Base-by-base conservation (phyloP, 768 basidiomycete genomes). In the Candolleomyces efflorescens region DNA sequence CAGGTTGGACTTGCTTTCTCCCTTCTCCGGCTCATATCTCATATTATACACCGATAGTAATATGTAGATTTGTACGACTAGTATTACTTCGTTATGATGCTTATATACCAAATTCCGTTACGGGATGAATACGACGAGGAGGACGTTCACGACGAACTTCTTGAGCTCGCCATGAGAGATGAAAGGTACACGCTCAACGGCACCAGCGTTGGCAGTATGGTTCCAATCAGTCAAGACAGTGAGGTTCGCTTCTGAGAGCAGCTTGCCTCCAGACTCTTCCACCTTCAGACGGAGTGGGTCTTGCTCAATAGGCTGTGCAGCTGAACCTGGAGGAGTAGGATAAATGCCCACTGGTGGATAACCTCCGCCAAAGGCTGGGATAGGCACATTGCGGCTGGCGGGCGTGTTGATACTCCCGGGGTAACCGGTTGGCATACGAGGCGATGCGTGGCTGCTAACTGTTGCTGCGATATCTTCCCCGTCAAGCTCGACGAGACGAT, bases 111-210 rank as follows among this genome's bases (percentile, higher is more conserved):
- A 24, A 15, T 15, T 41, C 20, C n/a, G 2, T 22, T 54, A 73
- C 44, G 85, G 83, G 61, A 91, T 82, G 60, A 76, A 91, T 3
- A 84, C 82, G 22, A 91, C 86, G 47, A 92, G 63, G 53, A 91
- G 68, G n/a, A 84, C 81, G 68, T 92, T 91, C 20, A 92, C 87
- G 4, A 90, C 78, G 56, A 92, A 68, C 70, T 85, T 90, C 67
- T 89, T 84, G 66, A 91, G 65, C 67, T 84, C 81, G 1, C 86
- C 86, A 13, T 76, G 75, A 3, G 83, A 79, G 3, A 89, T 80
- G 56, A 91, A 87, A 43, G 83, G 82, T 1, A 90, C 89, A 6
- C 84, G 77, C 62, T 88, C 83, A 68, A 83, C 86, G 20, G 87
- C 82, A 32, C 84, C 76, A 7, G 75, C 75, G 15, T 50, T 55